Percentiles rank a stretch among this genome's conserved stretches.
Evolutionary conservation across 176 grass and related monocot genomes (phyloP).

Genomic region (Thalia dealbata): DNA sequence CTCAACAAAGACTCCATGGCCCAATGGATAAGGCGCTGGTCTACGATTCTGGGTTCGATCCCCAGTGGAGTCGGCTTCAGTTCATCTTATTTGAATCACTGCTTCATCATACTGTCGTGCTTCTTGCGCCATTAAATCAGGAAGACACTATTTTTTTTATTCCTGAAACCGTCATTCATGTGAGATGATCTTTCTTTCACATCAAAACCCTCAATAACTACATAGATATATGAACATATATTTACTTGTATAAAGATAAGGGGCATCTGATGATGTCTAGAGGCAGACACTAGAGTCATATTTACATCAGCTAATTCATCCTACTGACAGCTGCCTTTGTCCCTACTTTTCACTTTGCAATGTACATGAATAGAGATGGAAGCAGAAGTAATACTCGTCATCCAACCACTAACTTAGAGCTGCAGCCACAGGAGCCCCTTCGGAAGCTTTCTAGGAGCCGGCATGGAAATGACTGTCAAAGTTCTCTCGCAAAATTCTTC

Average conservation of each 20-base stretch:
- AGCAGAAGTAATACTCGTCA: neutral
- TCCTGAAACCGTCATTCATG: too few species aligned
- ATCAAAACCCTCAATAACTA: too few species aligned
- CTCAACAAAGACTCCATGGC: conserved; percentile 55
- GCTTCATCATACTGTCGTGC: too few species aligned
- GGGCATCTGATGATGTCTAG: neutral
- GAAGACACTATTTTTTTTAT: too few species aligned
- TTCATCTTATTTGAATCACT: too few species aligned
- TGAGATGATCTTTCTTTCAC: too few species aligned
- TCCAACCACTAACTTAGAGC: neutral
- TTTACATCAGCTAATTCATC: neutral
- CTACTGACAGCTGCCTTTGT: neutral
- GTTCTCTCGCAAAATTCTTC: neutral
- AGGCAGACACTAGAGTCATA: neutral
- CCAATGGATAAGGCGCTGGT: conserved; percentile 99
- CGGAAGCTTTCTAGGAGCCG: neutral
- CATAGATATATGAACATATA: too few species aligned
- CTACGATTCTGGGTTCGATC: too few species aligned
- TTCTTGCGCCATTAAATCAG: too few species aligned
- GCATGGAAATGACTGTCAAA: neutral
- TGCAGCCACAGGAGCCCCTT: neutral
- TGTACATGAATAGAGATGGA: neutral
- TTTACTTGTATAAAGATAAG: neutral
- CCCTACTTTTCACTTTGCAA: neutral
- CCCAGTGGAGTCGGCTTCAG: too few species aligned